Evolutionary conservation across 2,329 filamentous ascomycete species (phyloP).

Genomic region (Paecilomyces formosus): DNA sequence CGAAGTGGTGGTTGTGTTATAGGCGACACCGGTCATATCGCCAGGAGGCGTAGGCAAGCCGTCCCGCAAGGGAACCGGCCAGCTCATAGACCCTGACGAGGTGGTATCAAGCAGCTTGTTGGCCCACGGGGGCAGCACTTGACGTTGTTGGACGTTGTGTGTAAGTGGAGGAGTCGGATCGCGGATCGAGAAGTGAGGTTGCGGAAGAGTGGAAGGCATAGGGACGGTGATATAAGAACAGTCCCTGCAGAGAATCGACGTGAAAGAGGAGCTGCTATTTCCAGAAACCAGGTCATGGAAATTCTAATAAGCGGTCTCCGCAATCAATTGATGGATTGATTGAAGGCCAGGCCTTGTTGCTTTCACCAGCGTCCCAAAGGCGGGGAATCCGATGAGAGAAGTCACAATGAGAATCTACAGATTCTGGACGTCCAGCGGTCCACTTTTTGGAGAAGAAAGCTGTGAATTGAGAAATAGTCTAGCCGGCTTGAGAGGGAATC

Average conservation of each 20-base stretch:
- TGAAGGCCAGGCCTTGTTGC: too few species aligned
- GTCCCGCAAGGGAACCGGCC: conserved; percentile 32
- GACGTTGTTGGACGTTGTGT: conserved; percentile 9
- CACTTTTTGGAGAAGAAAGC: neutral
- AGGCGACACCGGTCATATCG: conserved; percentile 36
- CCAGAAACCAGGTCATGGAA: conserved; percentile 12
- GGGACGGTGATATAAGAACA: conserved; percentile 11
- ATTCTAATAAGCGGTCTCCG: conserved; percentile 2
- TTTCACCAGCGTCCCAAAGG: neutral
- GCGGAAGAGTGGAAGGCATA: conserved; percentile 27
- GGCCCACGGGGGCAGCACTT: conserved; percentile 7
- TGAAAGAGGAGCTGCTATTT: conserved; percentile 3
- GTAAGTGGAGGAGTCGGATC: conserved; percentile 19
- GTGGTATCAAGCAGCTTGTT: conserved; percentile 6
- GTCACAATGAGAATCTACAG: neutral
- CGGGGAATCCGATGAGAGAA: neutral
- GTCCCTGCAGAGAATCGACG: conserved; percentile 7
- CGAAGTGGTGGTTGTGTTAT: conserved; percentile 23
- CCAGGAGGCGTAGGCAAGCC: conserved; percentile 33
- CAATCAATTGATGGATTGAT: neutral
- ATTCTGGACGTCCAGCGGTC: neutral
- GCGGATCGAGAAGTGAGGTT: conserved; percentile 18
- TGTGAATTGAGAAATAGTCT: conserved; percentile 8
- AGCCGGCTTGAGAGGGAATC: conserved; percentile 1
- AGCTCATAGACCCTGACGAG: conserved; percentile 15